Conservation (phyloP, 164 flowering plant species). For the Magnolia officinalis region DNA sequence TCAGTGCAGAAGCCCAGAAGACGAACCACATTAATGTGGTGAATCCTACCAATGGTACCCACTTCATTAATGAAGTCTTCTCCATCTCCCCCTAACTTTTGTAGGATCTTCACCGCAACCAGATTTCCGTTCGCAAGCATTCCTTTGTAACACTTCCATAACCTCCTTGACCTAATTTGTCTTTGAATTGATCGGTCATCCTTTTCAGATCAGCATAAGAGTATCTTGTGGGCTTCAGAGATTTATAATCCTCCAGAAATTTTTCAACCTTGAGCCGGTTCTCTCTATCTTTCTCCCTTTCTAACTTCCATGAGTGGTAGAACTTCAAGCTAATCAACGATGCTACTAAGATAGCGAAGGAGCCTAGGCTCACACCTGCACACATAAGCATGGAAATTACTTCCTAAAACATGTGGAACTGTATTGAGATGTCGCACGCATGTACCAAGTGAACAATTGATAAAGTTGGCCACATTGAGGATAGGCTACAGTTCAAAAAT, state of each 20-base stretch:
- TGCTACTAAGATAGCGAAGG: neutral
- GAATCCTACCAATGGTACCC: constrained; percentile 10
- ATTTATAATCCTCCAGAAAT: neutral
- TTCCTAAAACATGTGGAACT: neutral
- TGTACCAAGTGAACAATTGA: neutral
- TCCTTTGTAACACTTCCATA: constrained; percentile 10
- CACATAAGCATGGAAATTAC: neutral
- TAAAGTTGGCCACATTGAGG: neutral
- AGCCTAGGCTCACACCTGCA: neutral
- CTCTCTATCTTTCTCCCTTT: neutral
- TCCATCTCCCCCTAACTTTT: neutral
- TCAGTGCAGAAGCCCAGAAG: constrained; percentile 8
- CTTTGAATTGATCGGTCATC: neutral
- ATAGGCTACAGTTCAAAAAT: too few species aligned
- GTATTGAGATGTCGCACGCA: neutral
- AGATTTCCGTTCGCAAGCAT: constrained; percentile 2
- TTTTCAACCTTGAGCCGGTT: neutral
- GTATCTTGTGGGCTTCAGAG: neutral
- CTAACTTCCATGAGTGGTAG: neutral
- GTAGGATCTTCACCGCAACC: constrained; percentile 1
- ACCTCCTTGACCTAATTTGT: constrained; percentile 6
- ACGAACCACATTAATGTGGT: constrained; percentile 9
- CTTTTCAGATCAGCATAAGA: constrained; percentile 2
- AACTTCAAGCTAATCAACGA: neutral
- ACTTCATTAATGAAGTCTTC: constrained; percentile 11